Evolutionary conservation across 2,329 filamentous ascomycete species (phyloP).

Genomic region (Exophiala alcalophila): DNA sequence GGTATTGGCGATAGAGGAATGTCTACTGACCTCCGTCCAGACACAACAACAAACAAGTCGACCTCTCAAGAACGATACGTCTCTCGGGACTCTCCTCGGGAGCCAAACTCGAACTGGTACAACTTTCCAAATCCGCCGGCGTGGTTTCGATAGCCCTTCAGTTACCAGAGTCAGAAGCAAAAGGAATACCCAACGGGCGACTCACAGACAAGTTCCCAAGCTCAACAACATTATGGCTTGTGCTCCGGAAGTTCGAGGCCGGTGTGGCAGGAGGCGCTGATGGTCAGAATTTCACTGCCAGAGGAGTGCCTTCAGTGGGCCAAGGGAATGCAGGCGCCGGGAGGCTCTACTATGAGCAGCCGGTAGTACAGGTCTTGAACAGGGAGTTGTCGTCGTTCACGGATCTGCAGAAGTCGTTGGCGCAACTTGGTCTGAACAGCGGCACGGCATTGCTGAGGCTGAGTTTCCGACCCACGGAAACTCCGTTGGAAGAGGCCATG

Average conservation of each 20-base stretch:
- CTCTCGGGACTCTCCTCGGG: constrained; percentile 78
- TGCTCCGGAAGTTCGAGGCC: constrained; percentile 86
- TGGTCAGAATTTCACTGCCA: constrained; percentile 74
- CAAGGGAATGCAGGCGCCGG: constrained; percentile 59
- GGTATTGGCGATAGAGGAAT: no score
- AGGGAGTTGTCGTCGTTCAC: constrained; percentile 71
- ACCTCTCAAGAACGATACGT: constrained; percentile 80
- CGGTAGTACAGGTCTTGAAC: constrained; percentile 78
- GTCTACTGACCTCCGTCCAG: constrained; percentile 41
- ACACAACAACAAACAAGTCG: constrained; percentile 78
- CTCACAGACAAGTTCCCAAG: constrained; percentile 83
- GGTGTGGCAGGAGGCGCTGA: constrained; percentile 60
- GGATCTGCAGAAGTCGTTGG: constrained; percentile 84
- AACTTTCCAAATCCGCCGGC: constrained; percentile 78
- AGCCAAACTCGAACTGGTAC: constrained; percentile 88
- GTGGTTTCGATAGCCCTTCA: constrained; percentile 87
- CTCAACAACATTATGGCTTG: constrained; percentile 82
- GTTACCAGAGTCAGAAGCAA: constrained; percentile 68
- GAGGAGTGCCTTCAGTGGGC: constrained; percentile 65
- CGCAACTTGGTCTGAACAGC: constrained; percentile 80
- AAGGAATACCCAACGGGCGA: constrained; percentile 61
- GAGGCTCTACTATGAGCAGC: constrained; percentile 82
- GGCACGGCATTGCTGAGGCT: constrained; percentile 78
- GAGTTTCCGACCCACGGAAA: constrained; percentile 70
- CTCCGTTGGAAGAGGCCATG: constrained; percentile 82